A percentile compares a stretch with the other conserved stretches of the same genome.
Evolutionary conservation across 768 basidiomycete genomes (phyloP).

Genomic region (Phlebiopsis flavidoalba): DNA sequence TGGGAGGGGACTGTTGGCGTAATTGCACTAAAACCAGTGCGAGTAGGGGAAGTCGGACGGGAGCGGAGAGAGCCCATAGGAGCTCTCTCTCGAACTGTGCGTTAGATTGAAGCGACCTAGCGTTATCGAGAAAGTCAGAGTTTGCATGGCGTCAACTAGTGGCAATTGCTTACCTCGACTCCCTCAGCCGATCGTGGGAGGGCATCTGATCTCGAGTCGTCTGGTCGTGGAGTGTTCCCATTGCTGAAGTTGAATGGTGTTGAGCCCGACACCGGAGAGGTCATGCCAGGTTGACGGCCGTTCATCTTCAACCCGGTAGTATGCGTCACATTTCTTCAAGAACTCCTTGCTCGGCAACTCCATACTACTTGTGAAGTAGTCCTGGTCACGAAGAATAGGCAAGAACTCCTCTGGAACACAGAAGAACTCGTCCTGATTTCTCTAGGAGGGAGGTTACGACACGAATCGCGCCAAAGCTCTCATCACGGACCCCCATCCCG

Average conservation of each 20-base stretch:
- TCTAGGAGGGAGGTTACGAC: constrained; percentile 86
- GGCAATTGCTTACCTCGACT: not conserved
- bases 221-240: constrained; percentile 18
- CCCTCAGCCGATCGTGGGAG: constrained; percentile 22
- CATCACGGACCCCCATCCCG: constrained; percentile 77
- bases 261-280: constrained; percentile 31
- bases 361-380: constrained; percentile 82
- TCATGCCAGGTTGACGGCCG: constrained; percentile 45
- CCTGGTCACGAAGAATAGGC: constrained; percentile 83
- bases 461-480: constrained; percentile 84
- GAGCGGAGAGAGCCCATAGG: constrained; percentile 34
- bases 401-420: constrained; percentile 90
- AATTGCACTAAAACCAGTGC: constrained; percentile 25
- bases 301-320: constrained; percentile 66
- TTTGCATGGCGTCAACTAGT: not conserved
- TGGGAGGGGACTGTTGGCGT: constrained; percentile 35
- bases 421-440: constrained; percentile 92
- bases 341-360: constrained; percentile 95
- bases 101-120: constrained; percentile 28
- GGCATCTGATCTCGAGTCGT: constrained; percentile 20
- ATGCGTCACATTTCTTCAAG: constrained; percentile 92
- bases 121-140: constrained; percentile 15
- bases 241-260: constrained; percentile 34
- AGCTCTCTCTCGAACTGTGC: constrained; percentile 44
- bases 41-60: constrained; percentile 27